Base-by-base conservation (phyloP, 768 basidiomycete species). In the Tylopilus cervinicoccineus region DNA sequence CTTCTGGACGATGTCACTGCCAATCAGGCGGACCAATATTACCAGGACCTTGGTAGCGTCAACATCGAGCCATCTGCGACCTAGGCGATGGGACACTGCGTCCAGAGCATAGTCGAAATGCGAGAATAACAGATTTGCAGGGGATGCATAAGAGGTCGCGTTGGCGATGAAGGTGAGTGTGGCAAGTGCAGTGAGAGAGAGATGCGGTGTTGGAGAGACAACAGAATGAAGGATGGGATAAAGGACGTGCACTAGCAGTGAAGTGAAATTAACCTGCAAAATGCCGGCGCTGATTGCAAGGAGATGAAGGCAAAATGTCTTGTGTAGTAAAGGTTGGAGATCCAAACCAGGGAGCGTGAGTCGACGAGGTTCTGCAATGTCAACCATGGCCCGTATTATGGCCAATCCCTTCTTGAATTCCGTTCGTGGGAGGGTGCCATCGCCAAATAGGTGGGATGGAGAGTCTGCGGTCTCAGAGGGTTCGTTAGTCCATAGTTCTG, bases 21-120 rank as follows among this genome's bases (percentile, higher is more conserved):
- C 95, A 7, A 95, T 89, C 12, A 98, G 75, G 9, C 87, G 83
- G 48, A 98, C 79, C 62, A 97, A 82, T 23, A 93, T 71, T 13
- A 82, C 79, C 19, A 99, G 74, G 6, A 98, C 93, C 53, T 89
- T 86, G 9, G 94, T 88, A 0, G 95, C 95, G 28, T 88, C 83
- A 2, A 89, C 76, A 53, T 95, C 92, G 10, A 98, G 76, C 76
- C 88, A 85, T 51, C 86, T 76, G 16, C 81, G 78, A 11, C 84
- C 83, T 22, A 99, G 76, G 23, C 88, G 80, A 19, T 91, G 84
- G 3, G 92, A 89, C 14, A 95, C 85, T 2, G 88, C 81, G 57
- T 97, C 93, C 47, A 99, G 80, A 9, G 92, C 87, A 62, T 99
- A 98, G 68, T 99, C 95, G 56, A 95, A 95, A 66, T 99, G 96